Evolutionary conservation across 1,284 basidiomycete genomes (phyloP).

Genomic region (Stereum hirsutum): DNA sequence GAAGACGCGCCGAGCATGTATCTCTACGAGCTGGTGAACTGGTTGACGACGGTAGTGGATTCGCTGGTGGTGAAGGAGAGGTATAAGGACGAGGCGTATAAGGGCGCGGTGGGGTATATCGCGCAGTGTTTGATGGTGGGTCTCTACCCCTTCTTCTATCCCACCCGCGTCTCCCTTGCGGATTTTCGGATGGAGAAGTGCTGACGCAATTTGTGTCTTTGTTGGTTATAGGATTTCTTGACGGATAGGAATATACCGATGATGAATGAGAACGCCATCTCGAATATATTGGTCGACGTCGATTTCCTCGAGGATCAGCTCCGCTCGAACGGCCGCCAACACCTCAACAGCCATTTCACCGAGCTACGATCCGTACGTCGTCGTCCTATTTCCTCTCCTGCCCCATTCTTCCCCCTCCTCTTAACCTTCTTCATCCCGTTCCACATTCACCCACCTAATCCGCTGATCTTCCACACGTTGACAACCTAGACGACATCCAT

Average conservation of each 20-base stretch:
- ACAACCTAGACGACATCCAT: slow-evolving; percentile 64
- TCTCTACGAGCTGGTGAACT: slow-evolving; percentile 91
- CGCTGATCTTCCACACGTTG: slow-evolving; percentile 2
- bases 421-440: no score
- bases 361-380: slow-evolving; percentile 73
- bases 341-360: slow-evolving; percentile 68
- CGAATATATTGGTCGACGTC: slow-evolving; percentile 77
- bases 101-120: slow-evolving; percentile 79
- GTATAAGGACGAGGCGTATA: slow-evolving; percentile 86
- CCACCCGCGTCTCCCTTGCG: no score
- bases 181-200: no score
- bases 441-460: background rate
- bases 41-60: slow-evolving; percentile 95
- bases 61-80: slow-evolving; percentile 78
- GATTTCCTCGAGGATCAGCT: slow-evolving; percentile 82
- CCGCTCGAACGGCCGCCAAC: slow-evolving; percentile 58
- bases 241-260: slow-evolving; percentile 67
- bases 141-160: no score
- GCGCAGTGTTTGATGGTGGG: slow-evolving; percentile 79
- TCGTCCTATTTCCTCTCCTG: background rate
- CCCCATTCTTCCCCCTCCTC: no score
- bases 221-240: slow-evolving; percentile 60
- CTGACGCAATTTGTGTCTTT: background rate
- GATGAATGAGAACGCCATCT: slow-evolving; percentile 85
- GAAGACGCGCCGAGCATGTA: slow-evolving; percentile 84